These are phyloP conservation scores for Lactarius hengduanensis DNA, from an alignment of 768 basidiomycete genomes.

Conservation along the genomic window DNA sequence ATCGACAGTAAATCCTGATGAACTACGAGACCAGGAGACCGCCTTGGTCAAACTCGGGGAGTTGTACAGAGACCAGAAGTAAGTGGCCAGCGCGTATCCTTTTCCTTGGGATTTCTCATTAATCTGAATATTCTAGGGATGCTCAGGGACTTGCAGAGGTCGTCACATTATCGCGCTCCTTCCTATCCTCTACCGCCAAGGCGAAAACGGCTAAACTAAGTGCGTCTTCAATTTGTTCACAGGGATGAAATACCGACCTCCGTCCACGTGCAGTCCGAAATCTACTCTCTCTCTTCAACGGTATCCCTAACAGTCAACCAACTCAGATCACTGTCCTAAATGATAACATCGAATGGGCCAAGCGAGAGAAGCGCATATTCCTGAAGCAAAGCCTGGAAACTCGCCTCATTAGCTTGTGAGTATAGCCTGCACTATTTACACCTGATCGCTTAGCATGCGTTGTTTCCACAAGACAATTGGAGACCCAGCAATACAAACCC, in stretches of 20 bases:
- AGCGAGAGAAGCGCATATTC: constrained; percentile 90
- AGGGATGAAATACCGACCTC: constrained; percentile 10
- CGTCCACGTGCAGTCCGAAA: constrained; percentile 67
- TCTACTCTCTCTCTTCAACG: constrained; percentile 83
- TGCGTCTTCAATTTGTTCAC: constrained; percentile 33
- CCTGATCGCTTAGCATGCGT: background rate
- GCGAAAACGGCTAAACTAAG: constrained; percentile 97
- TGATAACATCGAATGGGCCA: constrained; percentile 93
- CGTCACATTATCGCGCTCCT: constrained; percentile 73
- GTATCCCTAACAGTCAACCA: constrained; percentile 70
- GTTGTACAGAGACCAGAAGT: constrained; percentile 86
- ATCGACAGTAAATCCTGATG: constrained; percentile 50
- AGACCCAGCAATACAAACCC: constrained; percentile 69
- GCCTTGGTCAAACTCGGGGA: constrained; percentile 85
- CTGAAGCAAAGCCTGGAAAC: constrained; percentile 92
- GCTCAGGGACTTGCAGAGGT: constrained; percentile 82
- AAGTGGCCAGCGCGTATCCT: constrained; percentile 32
- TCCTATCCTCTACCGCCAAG: constrained; percentile 94
- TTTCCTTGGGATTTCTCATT: background rate
- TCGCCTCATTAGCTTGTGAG: constrained; percentile 73
- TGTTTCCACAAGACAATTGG: constrained; percentile 55
- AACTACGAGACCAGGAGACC: constrained; percentile 75
- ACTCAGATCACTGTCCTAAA: constrained; percentile 82
- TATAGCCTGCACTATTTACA: constrained; percentile 12
- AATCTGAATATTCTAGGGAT: constrained; percentile 52